phyloP scores from a whole-genome alignment of 2,329 filamentous ascomycete genomes.

The Neonectria punicea region DNA sequence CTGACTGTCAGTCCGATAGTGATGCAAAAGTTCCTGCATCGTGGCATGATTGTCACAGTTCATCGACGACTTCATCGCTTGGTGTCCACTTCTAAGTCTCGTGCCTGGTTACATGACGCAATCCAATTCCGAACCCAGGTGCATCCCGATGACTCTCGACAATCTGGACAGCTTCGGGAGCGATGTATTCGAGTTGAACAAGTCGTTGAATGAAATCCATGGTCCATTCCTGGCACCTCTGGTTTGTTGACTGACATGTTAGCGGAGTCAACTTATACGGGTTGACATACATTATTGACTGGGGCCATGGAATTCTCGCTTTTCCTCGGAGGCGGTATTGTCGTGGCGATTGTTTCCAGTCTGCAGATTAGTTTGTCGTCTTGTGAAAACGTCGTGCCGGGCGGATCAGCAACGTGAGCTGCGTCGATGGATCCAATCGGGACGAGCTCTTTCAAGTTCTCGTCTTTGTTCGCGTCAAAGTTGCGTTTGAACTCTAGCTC shows the following conservation, averaged over 20 bases:
- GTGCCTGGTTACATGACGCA: not conserved
- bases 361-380: not conserved
- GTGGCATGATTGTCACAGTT: not conserved
- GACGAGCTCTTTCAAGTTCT: not conserved
- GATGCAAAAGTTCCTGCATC: not conserved
- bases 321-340: not conserved
- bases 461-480: not conserved
- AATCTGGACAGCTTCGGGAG: not conserved
- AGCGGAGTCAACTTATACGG: not conserved
- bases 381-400: not conserved
- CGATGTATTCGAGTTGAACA: not conserved
- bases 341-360: not conserved
- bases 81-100: too few relatives aligned
- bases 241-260: not conserved
- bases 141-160: not conserved
- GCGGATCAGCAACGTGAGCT: not conserved
- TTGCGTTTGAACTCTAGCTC: constrained; percentile 1
- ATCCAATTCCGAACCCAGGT: not conserved
- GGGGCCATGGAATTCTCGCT: constrained; percentile 1
- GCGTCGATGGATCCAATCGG: not conserved
- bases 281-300: not conserved
- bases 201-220: not conserved
- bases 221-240: constrained; percentile 8
- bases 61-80: too few relatives aligned
- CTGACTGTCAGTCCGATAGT: not conserved